These are phyloP conservation scores for Colletotrichum liaoningense DNA, from an alignment of 2,329 filamentous ascomycete species.

Conservation along the genomic window DNA sequence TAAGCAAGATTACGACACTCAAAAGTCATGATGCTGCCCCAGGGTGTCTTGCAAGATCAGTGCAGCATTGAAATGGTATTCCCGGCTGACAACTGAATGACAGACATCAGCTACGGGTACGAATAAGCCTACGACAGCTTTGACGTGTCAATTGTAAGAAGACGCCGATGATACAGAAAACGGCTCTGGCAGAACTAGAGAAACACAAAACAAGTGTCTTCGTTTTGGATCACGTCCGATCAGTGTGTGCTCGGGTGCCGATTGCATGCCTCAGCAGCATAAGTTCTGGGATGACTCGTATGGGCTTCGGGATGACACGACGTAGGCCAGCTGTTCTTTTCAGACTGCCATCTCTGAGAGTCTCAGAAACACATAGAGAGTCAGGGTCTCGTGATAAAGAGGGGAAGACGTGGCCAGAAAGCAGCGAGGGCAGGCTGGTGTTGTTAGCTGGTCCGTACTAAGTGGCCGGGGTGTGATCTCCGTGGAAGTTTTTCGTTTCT, in stretches of 20 bases:
- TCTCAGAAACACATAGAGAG: slow-evolving; percentile 2
- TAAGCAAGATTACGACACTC: neutral
- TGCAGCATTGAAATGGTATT: neutral
- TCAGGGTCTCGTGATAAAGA: neutral
- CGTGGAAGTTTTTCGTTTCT: slow-evolving; percentile 24
- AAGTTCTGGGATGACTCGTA: slow-evolving; percentile 21
- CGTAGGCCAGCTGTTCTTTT: slow-evolving; percentile 31
- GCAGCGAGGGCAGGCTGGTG: neutral
- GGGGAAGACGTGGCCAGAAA: neutral
- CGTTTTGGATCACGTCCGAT: slow-evolving; percentile 28
- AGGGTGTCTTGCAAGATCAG: neutral
- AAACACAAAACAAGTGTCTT: slow-evolving; percentile 27
- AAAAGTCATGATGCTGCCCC: neutral
- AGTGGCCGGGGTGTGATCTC: neutral
- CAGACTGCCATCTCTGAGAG: neutral
- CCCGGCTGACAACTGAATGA: neutral
- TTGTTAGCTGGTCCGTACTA: neutral
- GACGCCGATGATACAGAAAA: slow-evolving; percentile 12
- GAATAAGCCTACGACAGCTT: neutral
- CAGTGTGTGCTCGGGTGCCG: neutral
- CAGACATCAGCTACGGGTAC: neutral
- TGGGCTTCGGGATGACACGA: slow-evolving; percentile 24
- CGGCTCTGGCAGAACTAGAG: slow-evolving; percentile 4
- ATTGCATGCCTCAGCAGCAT: neutral
- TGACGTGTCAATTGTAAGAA: neutral